A percentile compares a stretch with the other conserved stretches of the same genome.
These are phyloP conservation scores for Lentinula novae-zelandiae DNA, from an alignment of 1,284 basidiomycete genomes.

Conservation along the genomic window DNA sequence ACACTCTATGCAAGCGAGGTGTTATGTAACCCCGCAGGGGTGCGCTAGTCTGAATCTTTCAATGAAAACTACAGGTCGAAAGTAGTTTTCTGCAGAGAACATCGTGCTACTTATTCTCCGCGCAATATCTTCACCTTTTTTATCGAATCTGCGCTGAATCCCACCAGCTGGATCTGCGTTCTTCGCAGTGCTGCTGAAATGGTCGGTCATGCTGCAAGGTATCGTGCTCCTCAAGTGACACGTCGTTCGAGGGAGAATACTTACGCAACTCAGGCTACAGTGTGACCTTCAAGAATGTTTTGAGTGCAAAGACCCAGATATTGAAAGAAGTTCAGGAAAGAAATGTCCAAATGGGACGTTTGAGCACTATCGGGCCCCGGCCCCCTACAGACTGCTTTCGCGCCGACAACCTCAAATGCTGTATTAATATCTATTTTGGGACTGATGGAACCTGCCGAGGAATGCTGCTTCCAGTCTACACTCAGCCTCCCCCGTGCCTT, in stretches of 20 bases:
- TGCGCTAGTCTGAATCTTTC: too few species aligned
- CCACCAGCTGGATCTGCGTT: conserved; percentile 70
- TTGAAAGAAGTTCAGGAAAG: background rate
- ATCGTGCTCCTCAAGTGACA: conserved; percentile 46
- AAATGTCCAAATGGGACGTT: background rate
- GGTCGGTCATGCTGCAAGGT: conserved; percentile 44
- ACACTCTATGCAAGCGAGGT: too few species aligned
- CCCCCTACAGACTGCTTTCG: too few species aligned
- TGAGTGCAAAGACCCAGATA: background rate
- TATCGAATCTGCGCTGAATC: background rate
- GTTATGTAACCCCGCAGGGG: too few species aligned
- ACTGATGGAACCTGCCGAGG: background rate
- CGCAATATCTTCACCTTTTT: too few species aligned
- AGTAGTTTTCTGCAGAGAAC: too few species aligned
- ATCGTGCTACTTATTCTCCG: too few species aligned
- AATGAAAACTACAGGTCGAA: background rate
- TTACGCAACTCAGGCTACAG: conserved; percentile 10
- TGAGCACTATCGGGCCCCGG: background rate
- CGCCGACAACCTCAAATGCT: background rate
- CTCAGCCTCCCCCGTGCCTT: background rate
- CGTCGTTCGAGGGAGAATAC: conserved; percentile 20
- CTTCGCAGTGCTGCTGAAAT: conserved; percentile 56
- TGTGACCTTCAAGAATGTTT: background rate
- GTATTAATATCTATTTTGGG: background rate
- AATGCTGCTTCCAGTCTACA: background rate